Percentiles rank a stretch among this genome's conserved stretches.
Evolutionary conservation across 768 basidiomycete genomes (phyloP).

Genomic region (Auricularia auricula-judae): DNA sequence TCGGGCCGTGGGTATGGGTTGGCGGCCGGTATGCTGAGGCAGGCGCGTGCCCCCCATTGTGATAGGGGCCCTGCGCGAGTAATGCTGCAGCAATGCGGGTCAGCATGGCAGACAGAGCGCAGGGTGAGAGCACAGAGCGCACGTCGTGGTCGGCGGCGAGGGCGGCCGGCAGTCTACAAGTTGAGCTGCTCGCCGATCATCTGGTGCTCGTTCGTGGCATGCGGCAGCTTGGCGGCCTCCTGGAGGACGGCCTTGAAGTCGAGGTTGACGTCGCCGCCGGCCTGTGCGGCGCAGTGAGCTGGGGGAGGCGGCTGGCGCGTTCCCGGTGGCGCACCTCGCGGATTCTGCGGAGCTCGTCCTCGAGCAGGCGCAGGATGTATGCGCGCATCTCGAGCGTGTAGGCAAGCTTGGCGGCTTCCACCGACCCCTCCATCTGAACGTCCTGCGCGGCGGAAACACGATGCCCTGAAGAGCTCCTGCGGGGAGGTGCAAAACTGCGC

Average conservation of each 20-base stretch:
- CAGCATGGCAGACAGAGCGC: neutral
- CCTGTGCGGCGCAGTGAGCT: neutral
- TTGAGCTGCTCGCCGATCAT: neutral
- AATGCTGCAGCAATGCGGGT: no score
- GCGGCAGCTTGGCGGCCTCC: neutral
- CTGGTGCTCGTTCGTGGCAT: neutral
- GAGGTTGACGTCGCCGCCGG: neutral
- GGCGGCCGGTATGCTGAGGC: neutral
- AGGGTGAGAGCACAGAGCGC: no score
- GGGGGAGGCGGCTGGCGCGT: neutral
- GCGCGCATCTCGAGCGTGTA: neutral
- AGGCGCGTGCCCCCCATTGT: neutral
- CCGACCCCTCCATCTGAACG: neutral
- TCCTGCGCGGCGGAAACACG: neutral
- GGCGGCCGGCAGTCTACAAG: neutral
- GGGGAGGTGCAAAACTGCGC: neutral
- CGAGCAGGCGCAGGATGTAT: neutral
- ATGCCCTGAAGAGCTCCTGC: neutral
- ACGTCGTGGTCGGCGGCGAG: neutral
- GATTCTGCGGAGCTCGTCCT: neutral
- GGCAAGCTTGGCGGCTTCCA: neutral
- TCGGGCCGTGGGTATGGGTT: neutral
- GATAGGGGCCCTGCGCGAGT: neutral
- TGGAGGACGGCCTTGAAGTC: neutral
- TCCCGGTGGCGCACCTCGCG: neutral